Base-by-base conservation (phyloP, 2,329 filamentous ascomycete species). In the Cladorrhinum sp. region DNA sequence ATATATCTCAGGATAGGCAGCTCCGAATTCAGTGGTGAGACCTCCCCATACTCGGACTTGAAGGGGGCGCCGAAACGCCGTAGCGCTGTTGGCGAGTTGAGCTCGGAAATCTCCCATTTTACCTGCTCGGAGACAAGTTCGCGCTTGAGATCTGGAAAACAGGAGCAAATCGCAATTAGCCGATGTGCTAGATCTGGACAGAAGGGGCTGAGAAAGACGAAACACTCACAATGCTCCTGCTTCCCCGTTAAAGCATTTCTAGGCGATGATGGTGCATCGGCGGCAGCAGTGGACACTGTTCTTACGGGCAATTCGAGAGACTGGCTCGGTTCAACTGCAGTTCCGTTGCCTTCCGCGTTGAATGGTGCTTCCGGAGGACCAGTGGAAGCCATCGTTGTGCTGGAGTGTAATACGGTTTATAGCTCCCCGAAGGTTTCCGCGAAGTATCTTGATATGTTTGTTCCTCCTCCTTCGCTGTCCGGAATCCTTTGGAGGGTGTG, bases 41-140 rank as follows among this genome's bases (percentile, higher is more conserved):
- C 89, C 75, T 99, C 95, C 65, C 95, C 95, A 63, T 89, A 88
- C 57, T 96, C 91, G 52, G 93, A 97, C 73, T 86, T 89, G 79
- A 99, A 99, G 0, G 95, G 95, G 6, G 95, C 94, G 62, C 95
- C 95, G 74, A 99, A 99, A 68, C 95, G 87, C 72, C 92, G 92
- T 55, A 99, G 84, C 56, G 95, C 95, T 1, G 95, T 99, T 6
- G 95, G 92, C 20, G 92, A 96, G 75, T 95, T 96, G 68, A 99
- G 87, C 76, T 98, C 95, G 65, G 83, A 84, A 72, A 99, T 96
- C 77, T 99, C 95, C 78, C 83, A 90, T 74, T 89, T 86, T 64
- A 95, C 93, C 79, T 99, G 94, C 72, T 91, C 86, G 57, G 90
- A 88, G 65, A 99, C 87, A 71, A 99, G 88, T 75, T 99, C 95